Evolutionary conservation across 495 filamentous ascomycete genomes (phyloP), one percentile per base, ranked within the genome.

Genomic region (Hypoxylon perforatum): DNA sequence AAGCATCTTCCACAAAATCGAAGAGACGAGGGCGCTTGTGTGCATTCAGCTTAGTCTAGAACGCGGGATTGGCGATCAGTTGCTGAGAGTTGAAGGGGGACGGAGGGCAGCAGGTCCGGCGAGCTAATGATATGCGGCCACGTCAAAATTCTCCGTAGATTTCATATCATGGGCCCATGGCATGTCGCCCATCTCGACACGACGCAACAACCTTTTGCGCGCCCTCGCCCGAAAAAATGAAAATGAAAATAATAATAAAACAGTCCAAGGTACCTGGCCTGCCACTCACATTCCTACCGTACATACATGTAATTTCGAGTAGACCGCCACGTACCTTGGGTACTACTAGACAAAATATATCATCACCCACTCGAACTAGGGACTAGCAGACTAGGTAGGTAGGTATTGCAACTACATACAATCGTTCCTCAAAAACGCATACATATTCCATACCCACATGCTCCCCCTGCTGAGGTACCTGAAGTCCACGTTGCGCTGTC

Each of bases 91-190:
- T 69, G 50, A 65, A 61, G 56, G 66, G 30, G 66, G 51, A 65
- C 61, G 61, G 66, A 69, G 66, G 66, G 66, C 66, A 69, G 66
- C 66, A 69, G 61, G 51, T 65, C 66, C 61, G 53, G 61, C 66
- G 45, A 69, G 51, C 69, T 73, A 75, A 75, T 75, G 72, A 75
- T 42, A 68, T 70, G 70, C 70, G 67, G 72, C 72, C 72, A 75
- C 72, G 72, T 75, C 72, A 71, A 75, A 73, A 73, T 61, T 75
- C 70, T 71, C 72, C 70, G 72, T 70, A 63, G 62, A 63, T 66
- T 65, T 60, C 58, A 61, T 62, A 66, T 70, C 63, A 70, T 67
- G 63, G 63, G 56, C 60, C 63, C 72, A 69, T 70, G 57, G 61
- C 63, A 67, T 58, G 64, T 60, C 63, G 72, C 70, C 67, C 69